These are phyloP conservation scores for Flaveria trinervia DNA, from an alignment of 129 eudicot species.

Conservation along the genomic window DNA sequence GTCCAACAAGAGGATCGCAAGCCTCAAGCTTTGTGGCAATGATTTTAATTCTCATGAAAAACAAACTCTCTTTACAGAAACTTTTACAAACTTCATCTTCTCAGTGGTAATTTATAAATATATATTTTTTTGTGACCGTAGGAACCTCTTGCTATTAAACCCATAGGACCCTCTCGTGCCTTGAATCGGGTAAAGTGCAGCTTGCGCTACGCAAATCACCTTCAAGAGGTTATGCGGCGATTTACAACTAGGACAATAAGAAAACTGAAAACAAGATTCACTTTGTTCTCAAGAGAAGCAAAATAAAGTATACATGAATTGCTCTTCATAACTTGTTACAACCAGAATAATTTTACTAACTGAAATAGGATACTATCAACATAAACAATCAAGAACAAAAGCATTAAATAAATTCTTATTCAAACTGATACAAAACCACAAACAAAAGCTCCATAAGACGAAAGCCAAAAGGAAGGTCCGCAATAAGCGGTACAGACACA, in stretches of 20 bases:
- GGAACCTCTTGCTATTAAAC: too few species aligned
- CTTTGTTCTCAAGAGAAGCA: background rate
- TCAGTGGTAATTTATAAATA: background rate
- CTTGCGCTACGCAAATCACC: too few species aligned
- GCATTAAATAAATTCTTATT: slow-evolving; percentile 33
- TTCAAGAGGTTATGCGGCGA: too few species aligned
- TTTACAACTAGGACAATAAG: background rate
- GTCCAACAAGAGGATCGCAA: background rate
- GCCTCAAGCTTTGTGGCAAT: background rate
- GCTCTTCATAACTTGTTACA: background rate
- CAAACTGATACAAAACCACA: slow-evolving; percentile 13
- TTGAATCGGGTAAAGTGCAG: too few species aligned
- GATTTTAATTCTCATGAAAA: background rate
- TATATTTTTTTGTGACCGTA: too few species aligned
- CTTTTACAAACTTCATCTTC: background rate
- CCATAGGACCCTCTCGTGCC: too few species aligned
- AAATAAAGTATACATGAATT: background rate
- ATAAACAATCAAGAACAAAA: slow-evolving; percentile 7
- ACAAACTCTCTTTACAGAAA: slow-evolving; percentile 4
- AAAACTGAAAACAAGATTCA: background rate
- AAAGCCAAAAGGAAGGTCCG: slow-evolving; percentile 42
- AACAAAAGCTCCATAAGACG: slow-evolving; percentile 41
- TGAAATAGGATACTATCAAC: background rate
- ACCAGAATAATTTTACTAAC: slow-evolving; percentile 16
- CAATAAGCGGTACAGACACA: slow-evolving; percentile 46